phyloP scores from a whole-genome alignment of 208 protist genomes.

The Crithidia mellificae region DNA sequence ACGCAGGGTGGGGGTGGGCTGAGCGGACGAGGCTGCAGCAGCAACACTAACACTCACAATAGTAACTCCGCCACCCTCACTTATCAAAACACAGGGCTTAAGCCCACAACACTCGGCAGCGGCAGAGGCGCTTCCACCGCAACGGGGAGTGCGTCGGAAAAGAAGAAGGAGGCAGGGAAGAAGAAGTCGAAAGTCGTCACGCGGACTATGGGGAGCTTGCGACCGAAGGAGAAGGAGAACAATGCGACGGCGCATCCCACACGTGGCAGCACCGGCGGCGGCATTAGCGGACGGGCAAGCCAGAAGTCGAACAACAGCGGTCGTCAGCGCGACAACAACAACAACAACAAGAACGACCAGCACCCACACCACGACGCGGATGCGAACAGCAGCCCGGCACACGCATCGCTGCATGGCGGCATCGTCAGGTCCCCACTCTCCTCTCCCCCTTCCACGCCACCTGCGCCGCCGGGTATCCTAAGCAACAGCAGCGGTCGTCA shows the following conservation, averaged over 20 bases:
- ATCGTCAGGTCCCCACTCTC: not conserved
- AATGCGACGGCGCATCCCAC: too few relatives aligned
- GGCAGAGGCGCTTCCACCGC: not conserved
- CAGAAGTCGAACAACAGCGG: not conserved
- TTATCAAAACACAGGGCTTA: too few relatives aligned
- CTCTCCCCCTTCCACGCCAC: not conserved
- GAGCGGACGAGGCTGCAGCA: too few relatives aligned
- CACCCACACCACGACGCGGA: too few relatives aligned
- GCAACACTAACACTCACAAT: not conserved
- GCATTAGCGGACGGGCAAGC: not conserved
- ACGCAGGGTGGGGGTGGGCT: too few relatives aligned
- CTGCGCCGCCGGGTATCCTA: not conserved
- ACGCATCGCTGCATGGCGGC: too few relatives aligned
- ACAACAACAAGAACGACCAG: not conserved
- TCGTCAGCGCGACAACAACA: not conserved
- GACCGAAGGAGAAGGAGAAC: conserved; percentile 4
- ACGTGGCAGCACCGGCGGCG: not conserved
- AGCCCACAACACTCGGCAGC: not conserved
- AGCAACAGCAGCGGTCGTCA: not conserved
- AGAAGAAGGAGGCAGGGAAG: not conserved
- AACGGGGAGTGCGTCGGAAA: not conserved
- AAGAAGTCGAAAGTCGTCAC: not conserved
- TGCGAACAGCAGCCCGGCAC: not conserved
- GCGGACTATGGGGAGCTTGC: conserved; percentile 1
- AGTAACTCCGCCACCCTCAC: too few relatives aligned